Conservation (phyloP, 2,329 filamentous ascomycete species). For the Diaporthe destruens region DNA sequence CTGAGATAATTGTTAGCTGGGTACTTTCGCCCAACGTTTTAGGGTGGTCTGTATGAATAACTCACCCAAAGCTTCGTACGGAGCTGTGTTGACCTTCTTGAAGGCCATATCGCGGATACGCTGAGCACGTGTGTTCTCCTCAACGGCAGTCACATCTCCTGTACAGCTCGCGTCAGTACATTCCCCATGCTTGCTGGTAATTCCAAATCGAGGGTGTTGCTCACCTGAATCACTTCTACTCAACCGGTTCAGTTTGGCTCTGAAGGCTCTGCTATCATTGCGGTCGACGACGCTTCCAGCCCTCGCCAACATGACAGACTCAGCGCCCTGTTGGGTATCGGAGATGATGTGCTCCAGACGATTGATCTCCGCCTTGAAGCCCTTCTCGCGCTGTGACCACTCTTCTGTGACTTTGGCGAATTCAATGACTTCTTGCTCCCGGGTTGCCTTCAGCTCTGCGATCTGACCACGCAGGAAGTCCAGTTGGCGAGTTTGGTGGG, state of each 20-base stretch:
- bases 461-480: not conserved
- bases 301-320: constrained; percentile 37
- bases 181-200: too few species aligned
- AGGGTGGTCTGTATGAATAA: constrained; percentile 21
- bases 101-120: constrained; percentile 6
- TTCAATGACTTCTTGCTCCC: constrained; percentile 35
- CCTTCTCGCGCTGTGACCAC: constrained; percentile 35
- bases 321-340: constrained; percentile 32
- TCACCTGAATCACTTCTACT: constrained; percentile 35
- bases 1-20: constrained; percentile 27
- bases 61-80: constrained; percentile 13
- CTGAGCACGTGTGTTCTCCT: constrained; percentile 25
- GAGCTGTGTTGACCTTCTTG: constrained; percentile 6
- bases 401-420: constrained; percentile 34
- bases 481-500: constrained; percentile 24
- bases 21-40: not conserved
- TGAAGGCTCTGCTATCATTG: constrained; percentile 29
- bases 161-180: not conserved
- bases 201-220: not conserved
- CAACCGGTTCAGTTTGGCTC: constrained; percentile 34
- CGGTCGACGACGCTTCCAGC: constrained; percentile 37
- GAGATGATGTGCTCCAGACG: constrained; percentile 41
- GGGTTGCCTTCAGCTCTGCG: constrained; percentile 12
- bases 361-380: constrained; percentile 39
- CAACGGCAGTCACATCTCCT: not conserved